Evolutionary conservation across 2,329 filamentous ascomycete genomes (phyloP), one percentile per base, ranked within the genome.

Genomic region (Colletotrichum musae): DNA sequence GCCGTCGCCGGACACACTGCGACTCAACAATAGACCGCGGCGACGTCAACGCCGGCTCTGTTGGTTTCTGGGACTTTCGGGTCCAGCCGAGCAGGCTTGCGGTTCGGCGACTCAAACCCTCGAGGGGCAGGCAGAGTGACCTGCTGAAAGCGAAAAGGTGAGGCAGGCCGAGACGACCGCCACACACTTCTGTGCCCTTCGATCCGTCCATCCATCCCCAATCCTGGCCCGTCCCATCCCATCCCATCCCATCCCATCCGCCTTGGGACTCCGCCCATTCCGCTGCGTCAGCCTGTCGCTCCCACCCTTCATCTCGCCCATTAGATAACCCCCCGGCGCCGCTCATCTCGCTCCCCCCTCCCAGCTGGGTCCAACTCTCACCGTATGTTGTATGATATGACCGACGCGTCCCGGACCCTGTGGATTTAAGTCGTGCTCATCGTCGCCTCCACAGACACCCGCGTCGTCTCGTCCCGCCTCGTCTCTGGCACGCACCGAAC

Each of bases 261-360:
- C 54, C 65, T 68, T 51, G 62, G 64, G 36, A 70, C 68, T 70
- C 68, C 68, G 68, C 68, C 68, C 64, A 68, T 70, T 70, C 68
- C 64, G 64, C 64, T 70, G 26, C 68, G 68, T 70, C 68, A 70
- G 68, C 68, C 63, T 67, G 64, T 70, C 57, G 57, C 66, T 66
- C 66, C 66, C 66, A 69, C 66, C 54, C 64, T 65, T 69, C 66
- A 65, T 65, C 62, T 69, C 62, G 66, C 62, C 66, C 62, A 66
- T 60, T 69, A 66, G 66, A 69, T 69, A 69, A 69, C 66, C 62
- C 66, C 64, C 66, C 66, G 66, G 66, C 66, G 66, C 66, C 62
- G 61, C 66, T 69, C 66, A 69, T 69, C 66, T 69, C 66, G 66
- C 62, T 69, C 66, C 66, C 54, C 65, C 66, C 66, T 69, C 66